Evolutionary conservation across 495 filamentous ascomycete species (phyloP).

Genomic region (Friedmanniomyces simplex): DNA sequence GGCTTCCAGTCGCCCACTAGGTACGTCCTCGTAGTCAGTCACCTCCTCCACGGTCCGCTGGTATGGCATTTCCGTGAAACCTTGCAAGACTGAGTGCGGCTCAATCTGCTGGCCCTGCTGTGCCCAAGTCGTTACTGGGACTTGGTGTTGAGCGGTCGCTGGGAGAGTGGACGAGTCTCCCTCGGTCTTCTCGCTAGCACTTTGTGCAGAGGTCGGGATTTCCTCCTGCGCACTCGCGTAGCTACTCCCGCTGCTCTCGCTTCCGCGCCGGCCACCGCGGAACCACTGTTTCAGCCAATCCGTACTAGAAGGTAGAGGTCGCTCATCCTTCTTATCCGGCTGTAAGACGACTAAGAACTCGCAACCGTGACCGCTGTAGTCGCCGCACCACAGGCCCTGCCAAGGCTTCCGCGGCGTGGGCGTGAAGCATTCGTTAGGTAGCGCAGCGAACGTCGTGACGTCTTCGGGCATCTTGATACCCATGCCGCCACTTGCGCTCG

Average conservation of each 20-base stretch:
- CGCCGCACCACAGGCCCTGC: slow-evolving; percentile 84
- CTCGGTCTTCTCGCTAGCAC: background rate
- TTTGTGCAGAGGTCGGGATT: background rate
- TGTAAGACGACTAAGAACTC: slow-evolving; percentile 79
- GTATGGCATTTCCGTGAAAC: slow-evolving; percentile 1
- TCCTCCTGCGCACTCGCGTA: slow-evolving; percentile 15
- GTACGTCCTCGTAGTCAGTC: slow-evolving; percentile 25
- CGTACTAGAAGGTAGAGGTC: slow-evolving; percentile 18
- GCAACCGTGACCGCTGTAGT: slow-evolving; percentile 79
- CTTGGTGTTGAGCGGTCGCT: background rate
- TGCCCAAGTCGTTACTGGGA: too few species aligned
- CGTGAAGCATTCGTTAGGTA: slow-evolving; percentile 60
- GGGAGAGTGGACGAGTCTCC: background rate
- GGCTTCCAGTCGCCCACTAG: slow-evolving; percentile 57
- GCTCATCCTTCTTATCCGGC: slow-evolving; percentile 36
- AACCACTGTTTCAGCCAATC: slow-evolving; percentile 13
- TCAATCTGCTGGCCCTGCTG: background rate
- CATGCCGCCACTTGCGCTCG: slow-evolving; percentile 6
- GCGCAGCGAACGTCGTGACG: slow-evolving; percentile 63
- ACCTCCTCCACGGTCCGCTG: background rate
- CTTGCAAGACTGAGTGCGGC: background rate
- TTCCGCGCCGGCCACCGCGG: background rate
- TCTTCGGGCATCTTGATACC: slow-evolving; percentile 46
- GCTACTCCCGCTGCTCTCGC: slow-evolving; percentile 6
- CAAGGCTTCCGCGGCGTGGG: slow-evolving; percentile 71